Evolutionary conservation across 805 yeast genomes (phyloP).

Genomic region (Myxozyma monticola): DNA sequence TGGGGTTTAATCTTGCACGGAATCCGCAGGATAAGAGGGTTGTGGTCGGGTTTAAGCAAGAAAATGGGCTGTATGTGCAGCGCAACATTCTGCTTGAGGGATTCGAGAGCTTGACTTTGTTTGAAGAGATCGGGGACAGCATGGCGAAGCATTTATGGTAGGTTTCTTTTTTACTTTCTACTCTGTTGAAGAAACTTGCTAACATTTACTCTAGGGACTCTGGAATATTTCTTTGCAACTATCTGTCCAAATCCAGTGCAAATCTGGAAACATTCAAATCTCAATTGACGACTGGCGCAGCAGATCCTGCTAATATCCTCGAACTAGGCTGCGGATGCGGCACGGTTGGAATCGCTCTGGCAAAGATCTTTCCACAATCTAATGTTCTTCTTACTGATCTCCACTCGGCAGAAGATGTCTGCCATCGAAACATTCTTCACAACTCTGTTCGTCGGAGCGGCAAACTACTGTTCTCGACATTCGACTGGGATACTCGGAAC

Average conservation of each 20-base stretch:
- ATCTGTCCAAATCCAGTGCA: not conserved
- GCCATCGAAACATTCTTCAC: slow-evolving; percentile 38
- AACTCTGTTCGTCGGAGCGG: slow-evolving; percentile 20
- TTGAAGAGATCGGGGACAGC: slow-evolving; percentile 45
- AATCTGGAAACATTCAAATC: not conserved
- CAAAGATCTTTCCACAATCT: slow-evolving; percentile 31
- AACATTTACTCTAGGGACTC: slow-evolving; percentile 19
- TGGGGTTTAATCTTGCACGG: slow-evolving; percentile 3
- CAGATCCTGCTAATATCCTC: slow-evolving; percentile 32
- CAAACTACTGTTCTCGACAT: slow-evolving; percentile 34
- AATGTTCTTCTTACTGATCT: slow-evolving; percentile 42
- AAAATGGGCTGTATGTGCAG: slow-evolving; percentile 8
- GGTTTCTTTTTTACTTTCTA: slow-evolving; percentile 35
- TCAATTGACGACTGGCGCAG: not conserved
- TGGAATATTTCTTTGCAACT: slow-evolving; percentile 19
- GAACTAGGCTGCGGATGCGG: slow-evolving; percentile 51
- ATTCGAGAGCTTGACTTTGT: slow-evolving; percentile 20
- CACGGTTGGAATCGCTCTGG: slow-evolving; percentile 40
- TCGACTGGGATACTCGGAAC: slow-evolving; percentile 43
- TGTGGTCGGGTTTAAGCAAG: not conserved
- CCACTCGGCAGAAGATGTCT: slow-evolving; percentile 43
- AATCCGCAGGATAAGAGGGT: not conserved
- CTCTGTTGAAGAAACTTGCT: not conserved
- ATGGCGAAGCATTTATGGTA: slow-evolving; percentile 50
- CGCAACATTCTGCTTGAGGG: slow-evolving; percentile 8